Conservation (phyloP, 805 yeast genomes). For the Pichia eremophila region DNA sequence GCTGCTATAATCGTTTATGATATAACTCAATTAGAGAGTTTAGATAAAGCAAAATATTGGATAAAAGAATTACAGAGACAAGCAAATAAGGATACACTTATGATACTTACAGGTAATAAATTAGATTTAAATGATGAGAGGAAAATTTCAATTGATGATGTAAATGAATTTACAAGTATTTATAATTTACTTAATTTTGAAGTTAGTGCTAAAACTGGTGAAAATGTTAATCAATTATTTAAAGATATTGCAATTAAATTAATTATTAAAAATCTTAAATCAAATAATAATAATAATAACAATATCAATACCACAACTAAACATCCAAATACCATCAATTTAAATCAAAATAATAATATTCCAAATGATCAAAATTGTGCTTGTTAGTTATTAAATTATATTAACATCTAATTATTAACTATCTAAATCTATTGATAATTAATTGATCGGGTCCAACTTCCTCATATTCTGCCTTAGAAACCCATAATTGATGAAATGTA, state of each 20-base stretch:
- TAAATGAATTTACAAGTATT: conserved; percentile 45
- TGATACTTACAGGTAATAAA: conserved; percentile 77
- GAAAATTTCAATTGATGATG: conserved; percentile 30
- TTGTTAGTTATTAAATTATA: conserved; percentile 11
- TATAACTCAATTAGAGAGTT: conserved; percentile 58
- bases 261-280: conserved; percentile 17
- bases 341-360: too few species aligned
- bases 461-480: conserved; percentile 74
- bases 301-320: conserved; percentile 20
- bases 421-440: conserved; percentile 75
- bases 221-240: conserved; percentile 38
- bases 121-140: conserved; percentile 48
- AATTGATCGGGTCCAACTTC: conserved; percentile 82
- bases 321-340: conserved; percentile 17
- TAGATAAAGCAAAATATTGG: conserved; percentile 67
- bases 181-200: conserved; percentile 41
- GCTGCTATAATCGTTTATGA: conserved; percentile 76
- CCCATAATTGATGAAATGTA: conserved; percentile 94
- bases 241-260: conserved; percentile 41
- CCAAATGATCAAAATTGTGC: conserved; percentile 26
- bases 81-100: conserved; percentile 63
- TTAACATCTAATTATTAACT: conserved; percentile 10
- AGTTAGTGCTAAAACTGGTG: conserved; percentile 52
- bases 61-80: conserved; percentile 74
- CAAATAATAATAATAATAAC: conserved; percentile 7